Evolutionary conservation across 2,329 filamentous ascomycete species (phyloP), one percentile per base, ranked within the genome.

Genomic region (Metarhizium rileyi): DNA sequence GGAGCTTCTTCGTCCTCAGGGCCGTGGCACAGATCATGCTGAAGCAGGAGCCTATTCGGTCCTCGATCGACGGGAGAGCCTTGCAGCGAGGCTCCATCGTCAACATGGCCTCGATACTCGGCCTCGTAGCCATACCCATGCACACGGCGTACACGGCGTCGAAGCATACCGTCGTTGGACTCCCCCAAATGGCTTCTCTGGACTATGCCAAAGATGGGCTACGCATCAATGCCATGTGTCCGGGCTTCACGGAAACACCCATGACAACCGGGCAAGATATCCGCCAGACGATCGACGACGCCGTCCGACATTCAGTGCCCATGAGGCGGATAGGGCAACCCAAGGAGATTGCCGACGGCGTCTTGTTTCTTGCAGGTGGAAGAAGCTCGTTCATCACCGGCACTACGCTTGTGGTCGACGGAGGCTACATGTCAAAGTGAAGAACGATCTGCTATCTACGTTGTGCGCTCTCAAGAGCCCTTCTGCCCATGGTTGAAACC

Each of bases 181-280:
- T 83, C 43, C 79, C 75, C 8, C 73, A 69, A 57, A 70, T 70
- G 2, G 77, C 81, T 53, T 78, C 73, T 2, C 70, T 72, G 45
- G 67, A 69, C 1, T 81, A 81, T 62, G 74, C 72, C 1, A 57
- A 66, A 4, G 57, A 67, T 45, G 71, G 70, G 3, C 78, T 82
- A 50, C 72, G 77, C 45, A 76, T 83, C 60, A 83, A 83, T 56
- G 77, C 76, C 3, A 73, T 82, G n/a, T 80, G 78, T 49, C 78
- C 78, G 0, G 75, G 70, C 9, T 76, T 72, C 53, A 65, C 75
- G 30, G 59, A 63, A 42, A 75, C 71, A 2, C 69, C 72, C 1
- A 54, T 74, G 3, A 51, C 69, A 1, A 59, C 57, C 52, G 27
- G 52, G 9, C 60, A 20, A 2, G 27, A 26, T 8, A 1, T 22